Evolutionary conservation across 805 yeast species (phyloP).

Genomic region (Yarrowia osloensis): DNA sequence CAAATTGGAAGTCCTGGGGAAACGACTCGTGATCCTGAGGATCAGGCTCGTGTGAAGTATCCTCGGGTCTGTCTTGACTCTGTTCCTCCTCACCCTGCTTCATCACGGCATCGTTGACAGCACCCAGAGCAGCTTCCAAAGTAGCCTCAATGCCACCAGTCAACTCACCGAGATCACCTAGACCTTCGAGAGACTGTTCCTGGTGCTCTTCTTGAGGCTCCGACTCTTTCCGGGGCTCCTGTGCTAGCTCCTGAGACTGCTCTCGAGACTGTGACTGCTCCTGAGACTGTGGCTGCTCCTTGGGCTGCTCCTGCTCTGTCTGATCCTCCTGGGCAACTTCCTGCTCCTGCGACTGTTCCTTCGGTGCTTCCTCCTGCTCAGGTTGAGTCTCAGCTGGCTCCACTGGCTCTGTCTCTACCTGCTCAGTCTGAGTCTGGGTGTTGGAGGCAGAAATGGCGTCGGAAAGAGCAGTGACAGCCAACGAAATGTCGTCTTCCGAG

Average conservation of each 20-base stretch:
- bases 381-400: background rate
- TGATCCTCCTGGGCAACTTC: background rate
- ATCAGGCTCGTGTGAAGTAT: background rate
- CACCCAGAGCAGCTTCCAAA: conserved; percentile 18
- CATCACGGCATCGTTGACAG: conserved; percentile 17
- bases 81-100: background rate
- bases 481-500: conserved; percentile 13
- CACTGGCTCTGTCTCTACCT: background rate
- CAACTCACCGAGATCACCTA: background rate
- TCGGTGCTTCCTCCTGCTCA: background rate
- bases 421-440: background rate
- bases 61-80: background rate
- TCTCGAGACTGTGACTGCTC: background rate
- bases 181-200: background rate
- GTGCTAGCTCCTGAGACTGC: background rate
- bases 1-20: conserved; percentile 2
- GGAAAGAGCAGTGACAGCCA: conserved; percentile 11
- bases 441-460: conserved; percentile 12
- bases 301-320: background rate
- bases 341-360: background rate
- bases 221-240: background rate
- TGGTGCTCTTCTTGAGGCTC: background rate
- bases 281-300: background rate
- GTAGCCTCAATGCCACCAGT: conserved; percentile 18
- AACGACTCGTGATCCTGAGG: background rate